Conservation (phyloP, 2,329 filamentous ascomycete species). For the Ophiosphaerella narmari region DNA sequence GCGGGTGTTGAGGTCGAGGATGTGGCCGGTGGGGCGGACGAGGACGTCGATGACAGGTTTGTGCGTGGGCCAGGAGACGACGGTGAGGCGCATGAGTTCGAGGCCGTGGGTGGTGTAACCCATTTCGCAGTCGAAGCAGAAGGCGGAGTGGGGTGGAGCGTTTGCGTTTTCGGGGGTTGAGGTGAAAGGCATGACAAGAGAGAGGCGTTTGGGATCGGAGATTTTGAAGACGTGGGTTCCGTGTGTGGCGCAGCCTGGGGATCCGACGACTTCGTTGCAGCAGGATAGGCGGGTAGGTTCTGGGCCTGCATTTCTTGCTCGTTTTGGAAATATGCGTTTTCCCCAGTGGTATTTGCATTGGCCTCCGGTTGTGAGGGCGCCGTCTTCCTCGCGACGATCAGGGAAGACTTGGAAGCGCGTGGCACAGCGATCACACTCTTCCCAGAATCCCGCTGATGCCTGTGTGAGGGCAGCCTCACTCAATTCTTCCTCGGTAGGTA, state of each 20-base stretch:
- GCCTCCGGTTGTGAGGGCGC: conserved; percentile 78
- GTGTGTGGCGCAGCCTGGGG: conserved; percentile 74
- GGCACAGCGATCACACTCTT: conserved; percentile 85
- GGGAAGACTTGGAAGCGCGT: conserved; percentile 92
- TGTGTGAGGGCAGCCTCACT: conserved; percentile 68
- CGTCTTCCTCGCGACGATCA: conserved; percentile 74
- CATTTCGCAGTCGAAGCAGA: conserved; percentile 98
- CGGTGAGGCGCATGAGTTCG: conserved; percentile 88
- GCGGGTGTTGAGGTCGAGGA: conserved; percentile 88
- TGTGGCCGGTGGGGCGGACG: conserved; percentile 79
- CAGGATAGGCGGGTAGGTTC: conserved; percentile 71
- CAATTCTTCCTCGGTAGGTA: conserved; percentile 71
- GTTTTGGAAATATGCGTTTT: conserved; percentile 61
- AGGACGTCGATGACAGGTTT: conserved; percentile 79
- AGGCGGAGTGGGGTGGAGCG: conserved; percentile 56
- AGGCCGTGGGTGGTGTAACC: conserved; percentile 87
- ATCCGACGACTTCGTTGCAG: conserved; percentile 75
- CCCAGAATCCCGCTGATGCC: conserved; percentile 73
- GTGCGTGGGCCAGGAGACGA: conserved; percentile 82
- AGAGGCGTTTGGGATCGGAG: conserved; percentile 74
- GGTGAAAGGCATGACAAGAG: conserved; percentile 77
- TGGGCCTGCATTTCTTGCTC: conserved; percentile 57
- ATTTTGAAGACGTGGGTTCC: conserved; percentile 87
- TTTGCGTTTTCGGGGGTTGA: conserved; percentile 71
- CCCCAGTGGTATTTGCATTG: conserved; percentile 82